Percentiles rank a stretch among this genome's conserved stretches.
phyloP scores from a whole-genome alignment of 208 protist genomes.

The Leptomonas pyrrhocoris region DNA sequence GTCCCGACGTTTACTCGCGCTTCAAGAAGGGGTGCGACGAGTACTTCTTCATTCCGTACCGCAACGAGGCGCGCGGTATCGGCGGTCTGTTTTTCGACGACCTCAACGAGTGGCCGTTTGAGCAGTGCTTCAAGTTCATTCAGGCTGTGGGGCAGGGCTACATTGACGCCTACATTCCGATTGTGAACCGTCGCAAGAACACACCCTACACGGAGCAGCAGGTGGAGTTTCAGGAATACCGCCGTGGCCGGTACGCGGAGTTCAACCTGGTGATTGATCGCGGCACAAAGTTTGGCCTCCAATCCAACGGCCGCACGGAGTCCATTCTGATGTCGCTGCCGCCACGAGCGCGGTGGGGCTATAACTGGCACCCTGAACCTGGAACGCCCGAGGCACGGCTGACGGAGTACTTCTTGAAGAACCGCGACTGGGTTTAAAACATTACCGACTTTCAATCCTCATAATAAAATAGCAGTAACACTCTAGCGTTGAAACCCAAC shows the following conservation, averaged over 20 bases:
- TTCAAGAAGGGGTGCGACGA: conserved; percentile 84
- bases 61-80: conserved; percentile 78
- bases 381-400: conserved; percentile 37
- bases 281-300: conserved; percentile 89
- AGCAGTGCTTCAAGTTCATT: conserved; percentile 68
- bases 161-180: conserved; percentile 64
- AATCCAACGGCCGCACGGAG: conserved; percentile 80
- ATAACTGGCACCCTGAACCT: conserved; percentile 39
- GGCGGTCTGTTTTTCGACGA: conserved; percentile 91
- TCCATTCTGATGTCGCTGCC: conserved; percentile 91
- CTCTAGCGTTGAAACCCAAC: too few species aligned
- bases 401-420: conserved; percentile 40
- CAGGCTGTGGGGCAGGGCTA: conserved; percentile 53
- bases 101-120: conserved; percentile 51
- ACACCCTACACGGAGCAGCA: conserved; percentile 43
- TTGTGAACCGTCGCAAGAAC: conserved; percentile 57
- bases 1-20: conserved; percentile 54
- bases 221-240: conserved; percentile 78
- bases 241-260: conserved; percentile 84
- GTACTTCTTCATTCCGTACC: conserved; percentile 83
- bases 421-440: conserved; percentile 27
- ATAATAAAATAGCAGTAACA: too few species aligned
- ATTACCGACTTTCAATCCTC: neutral
- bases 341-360: conserved; percentile 45
- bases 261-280: conserved; percentile 77